Evolutionary conservation across 2,329 filamentous ascomycete genomes (phyloP).

Genomic region (Aureobasidium sp.): DNA sequence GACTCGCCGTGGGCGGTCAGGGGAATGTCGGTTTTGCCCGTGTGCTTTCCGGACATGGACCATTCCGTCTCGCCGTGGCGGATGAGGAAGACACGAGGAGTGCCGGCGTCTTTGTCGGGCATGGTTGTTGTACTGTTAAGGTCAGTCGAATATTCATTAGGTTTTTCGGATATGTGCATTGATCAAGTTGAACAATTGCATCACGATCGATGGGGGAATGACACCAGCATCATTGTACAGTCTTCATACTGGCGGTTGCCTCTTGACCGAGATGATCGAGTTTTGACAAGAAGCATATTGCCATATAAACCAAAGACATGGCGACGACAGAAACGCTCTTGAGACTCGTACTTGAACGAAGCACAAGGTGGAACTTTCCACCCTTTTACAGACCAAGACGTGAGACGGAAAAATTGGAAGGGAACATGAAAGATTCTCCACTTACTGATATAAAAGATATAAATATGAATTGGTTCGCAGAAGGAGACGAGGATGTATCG

Average conservation of each 20-base stretch:
- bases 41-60: constrained; percentile 74
- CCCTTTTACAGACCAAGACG: not conserved
- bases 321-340: not conserved
- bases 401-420: not conserved
- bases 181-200: not conserved
- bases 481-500: not conserved
- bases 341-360: not conserved
- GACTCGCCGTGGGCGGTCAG: constrained; percentile 65
- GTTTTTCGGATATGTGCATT: not conserved
- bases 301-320: not conserved
- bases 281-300: not conserved
- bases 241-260: not conserved
- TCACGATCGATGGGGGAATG: not conserved
- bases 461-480: not conserved
- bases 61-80: constrained; percentile 95
- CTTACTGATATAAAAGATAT: not conserved
- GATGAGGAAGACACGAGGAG: constrained; percentile 43
- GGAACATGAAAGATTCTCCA: not conserved
- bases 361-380: not conserved
- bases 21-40: constrained; percentile 73
- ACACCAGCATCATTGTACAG: not conserved
- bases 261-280: not conserved
- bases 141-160: not conserved
- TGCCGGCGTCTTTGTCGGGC: constrained; percentile 31
- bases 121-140: constrained; percentile 15